Evolutionary conservation across 495 filamentous ascomycete species (phyloP).

Genomic region (Neurospora tetraspora): DNA sequence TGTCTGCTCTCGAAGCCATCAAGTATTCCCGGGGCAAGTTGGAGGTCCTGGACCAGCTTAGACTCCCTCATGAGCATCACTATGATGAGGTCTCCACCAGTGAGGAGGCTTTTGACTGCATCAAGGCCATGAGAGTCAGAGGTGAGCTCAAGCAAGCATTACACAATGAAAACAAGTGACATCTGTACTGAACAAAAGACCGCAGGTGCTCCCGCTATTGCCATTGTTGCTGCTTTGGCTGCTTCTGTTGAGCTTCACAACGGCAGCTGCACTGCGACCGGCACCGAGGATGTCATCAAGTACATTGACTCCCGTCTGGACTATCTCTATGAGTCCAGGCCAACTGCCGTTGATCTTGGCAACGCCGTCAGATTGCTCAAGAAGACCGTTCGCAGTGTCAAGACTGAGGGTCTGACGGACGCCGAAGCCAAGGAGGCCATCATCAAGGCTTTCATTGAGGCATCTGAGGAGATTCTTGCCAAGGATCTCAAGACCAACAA

Average conservation of each 20-base stretch:
- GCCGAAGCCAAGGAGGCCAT: constrained; percentile 35
- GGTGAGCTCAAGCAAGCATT: constrained; percentile 2
- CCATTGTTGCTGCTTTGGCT: constrained; percentile 86
- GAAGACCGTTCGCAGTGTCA: constrained; percentile 35
- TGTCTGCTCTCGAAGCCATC: constrained; percentile 69
- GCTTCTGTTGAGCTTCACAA: constrained; percentile 65
- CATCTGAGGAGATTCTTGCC: constrained; percentile 79
- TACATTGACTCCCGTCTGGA: constrained; percentile 67
- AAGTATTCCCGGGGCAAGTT: constrained; percentile 69
- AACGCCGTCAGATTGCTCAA: constrained; percentile 81
- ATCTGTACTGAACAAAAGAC: neutral
- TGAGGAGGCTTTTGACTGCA: constrained; percentile 84
- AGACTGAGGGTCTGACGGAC: constrained; percentile 19
- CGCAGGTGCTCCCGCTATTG: constrained; percentile 86
- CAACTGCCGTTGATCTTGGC: constrained; percentile 88
- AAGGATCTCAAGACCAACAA: constrained; percentile 81
- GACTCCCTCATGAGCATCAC: constrained; percentile 73
- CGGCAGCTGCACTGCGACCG: constrained; percentile 32
- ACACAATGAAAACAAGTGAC: neutral
- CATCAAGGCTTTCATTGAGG: constrained; percentile 55
- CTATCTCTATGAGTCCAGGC: constrained; percentile 76
- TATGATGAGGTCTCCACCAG: constrained; percentile 65
- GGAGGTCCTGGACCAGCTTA: constrained; percentile 80
- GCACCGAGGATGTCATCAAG: constrained; percentile 46
- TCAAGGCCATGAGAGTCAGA: constrained; percentile 80